Evolutionary conservation across 176 grass and related monocot genomes (phyloP).

Genomic region (Rhynchospora pubera): DNA sequence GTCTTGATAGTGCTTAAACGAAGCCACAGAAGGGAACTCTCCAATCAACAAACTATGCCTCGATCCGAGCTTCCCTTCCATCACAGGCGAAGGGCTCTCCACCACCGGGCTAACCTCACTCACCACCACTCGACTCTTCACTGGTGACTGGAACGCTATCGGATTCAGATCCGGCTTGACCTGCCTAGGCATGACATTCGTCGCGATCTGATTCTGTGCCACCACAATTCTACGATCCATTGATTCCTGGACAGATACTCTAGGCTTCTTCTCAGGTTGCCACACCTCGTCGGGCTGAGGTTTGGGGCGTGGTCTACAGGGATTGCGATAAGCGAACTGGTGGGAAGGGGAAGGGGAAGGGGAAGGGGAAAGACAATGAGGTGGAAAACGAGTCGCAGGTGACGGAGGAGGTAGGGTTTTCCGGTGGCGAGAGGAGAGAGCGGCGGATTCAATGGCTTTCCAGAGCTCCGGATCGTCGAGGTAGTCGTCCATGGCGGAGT

Average conservation of each 20-base stretch:
- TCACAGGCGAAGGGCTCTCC: constrained; percentile 36
- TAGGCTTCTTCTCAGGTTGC: constrained; percentile 37
- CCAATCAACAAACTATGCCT: constrained; percentile 34
- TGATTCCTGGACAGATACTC: constrained; percentile 20
- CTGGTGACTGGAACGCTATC: constrained; percentile 17
- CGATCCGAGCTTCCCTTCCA: constrained; percentile 10
- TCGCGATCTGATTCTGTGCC: constrained; percentile 9
- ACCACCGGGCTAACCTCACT: constrained; percentile 32
- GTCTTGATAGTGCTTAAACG: constrained; percentile 81
- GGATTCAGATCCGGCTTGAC: not conserved
- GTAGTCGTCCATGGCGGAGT: constrained; percentile 39
- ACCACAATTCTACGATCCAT: constrained; percentile 39
- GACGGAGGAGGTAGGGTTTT: constrained; percentile 20
- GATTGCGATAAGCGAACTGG: constrained; percentile 22
- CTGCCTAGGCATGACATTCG: not conserved
- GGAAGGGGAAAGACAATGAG: not conserved
- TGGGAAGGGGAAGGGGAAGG: too few relatives aligned
- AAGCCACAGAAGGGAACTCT: constrained; percentile 58
- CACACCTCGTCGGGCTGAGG: constrained; percentile 19
- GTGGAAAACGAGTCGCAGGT: constrained; percentile 3
- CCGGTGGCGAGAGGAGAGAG: constrained; percentile 27
- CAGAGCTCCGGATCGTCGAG: constrained; percentile 78
- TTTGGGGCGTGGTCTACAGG: constrained; percentile 23
- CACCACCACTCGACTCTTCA: constrained; percentile 16
- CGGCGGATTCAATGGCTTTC: constrained; percentile 64